phyloP scores from a whole-genome alignment of 306 rosid genomes.

The Prunus mume region DNA sequence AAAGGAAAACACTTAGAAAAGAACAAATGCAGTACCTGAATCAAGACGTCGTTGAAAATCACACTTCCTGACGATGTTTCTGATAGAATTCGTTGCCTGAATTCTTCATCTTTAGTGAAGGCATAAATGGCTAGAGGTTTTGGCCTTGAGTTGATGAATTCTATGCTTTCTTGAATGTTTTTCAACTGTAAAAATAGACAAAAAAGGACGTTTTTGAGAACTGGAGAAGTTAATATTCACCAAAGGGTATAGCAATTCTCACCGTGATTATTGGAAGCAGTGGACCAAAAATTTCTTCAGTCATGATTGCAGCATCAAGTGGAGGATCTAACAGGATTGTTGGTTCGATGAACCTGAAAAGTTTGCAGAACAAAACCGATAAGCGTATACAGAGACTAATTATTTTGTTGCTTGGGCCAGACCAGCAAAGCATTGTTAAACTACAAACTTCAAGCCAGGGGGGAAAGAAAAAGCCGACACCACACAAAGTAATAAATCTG shows the following conservation, averaged over 20 bases:
- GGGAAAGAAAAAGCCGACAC: too few species aligned
- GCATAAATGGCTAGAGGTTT: constrained; percentile 85
- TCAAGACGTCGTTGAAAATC: constrained; percentile 63
- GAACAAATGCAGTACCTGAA: constrained; percentile 55
- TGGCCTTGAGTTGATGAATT: constrained; percentile 69
- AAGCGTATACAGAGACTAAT: not conserved
- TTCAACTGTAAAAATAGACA: constrained; percentile 44
- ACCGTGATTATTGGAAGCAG: constrained; percentile 89
- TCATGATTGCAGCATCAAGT: constrained; percentile 60
- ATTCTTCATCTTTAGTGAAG: constrained; percentile 63
- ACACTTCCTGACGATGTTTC: constrained; percentile 94
- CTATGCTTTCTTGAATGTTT: constrained; percentile 64
- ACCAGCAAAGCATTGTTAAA: too few species aligned
- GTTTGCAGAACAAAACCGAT: not conserved
- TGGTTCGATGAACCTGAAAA: constrained; percentile 79
- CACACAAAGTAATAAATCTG: not conserved
- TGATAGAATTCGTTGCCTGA: constrained; percentile 52
- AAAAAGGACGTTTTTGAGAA: not conserved
- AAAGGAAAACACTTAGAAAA: not conserved
- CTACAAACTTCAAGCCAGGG: too few species aligned
- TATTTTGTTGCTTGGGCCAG: too few species aligned
- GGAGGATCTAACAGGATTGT: constrained; percentile 90
- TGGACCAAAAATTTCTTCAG: constrained; percentile 91
- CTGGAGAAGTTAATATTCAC: not conserved
- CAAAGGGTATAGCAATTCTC: constrained; percentile 27